These are phyloP conservation scores for Suillus discolor DNA, from an alignment of 768 basidiomycete genomes.

Conservation along the genomic window DNA sequence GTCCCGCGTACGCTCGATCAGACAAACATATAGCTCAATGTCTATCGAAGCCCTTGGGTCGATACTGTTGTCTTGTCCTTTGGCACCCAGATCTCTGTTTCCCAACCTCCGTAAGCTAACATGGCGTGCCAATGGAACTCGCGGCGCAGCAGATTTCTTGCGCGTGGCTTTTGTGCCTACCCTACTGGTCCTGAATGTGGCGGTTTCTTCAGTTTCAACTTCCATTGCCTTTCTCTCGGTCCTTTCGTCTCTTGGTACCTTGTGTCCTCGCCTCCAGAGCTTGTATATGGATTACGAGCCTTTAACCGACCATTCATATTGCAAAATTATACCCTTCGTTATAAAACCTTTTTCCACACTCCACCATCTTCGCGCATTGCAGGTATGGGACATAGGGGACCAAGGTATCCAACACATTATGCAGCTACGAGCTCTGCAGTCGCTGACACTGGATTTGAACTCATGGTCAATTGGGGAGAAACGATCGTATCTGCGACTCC, in stretches of 20 bases:
- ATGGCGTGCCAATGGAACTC: conserved; percentile 26
- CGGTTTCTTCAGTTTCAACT: not conserved
- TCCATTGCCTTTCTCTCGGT: not conserved
- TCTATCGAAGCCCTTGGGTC: not conserved
- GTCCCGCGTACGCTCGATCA: not conserved
- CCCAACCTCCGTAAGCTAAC: conserved; percentile 21
- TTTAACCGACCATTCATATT: too few relatives aligned
- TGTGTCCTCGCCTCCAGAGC: too few relatives aligned
- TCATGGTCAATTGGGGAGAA: too few relatives aligned
- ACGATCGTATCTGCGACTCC: too few relatives aligned
- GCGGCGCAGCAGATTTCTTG: conserved; percentile 22
- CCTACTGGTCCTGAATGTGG: not conserved
- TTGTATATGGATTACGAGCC: too few relatives aligned
- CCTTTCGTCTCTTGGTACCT: not conserved
- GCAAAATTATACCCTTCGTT: too few relatives aligned
- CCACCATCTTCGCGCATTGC: too few relatives aligned
- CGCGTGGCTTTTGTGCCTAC: conserved; percentile 26
- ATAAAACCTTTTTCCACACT: too few relatives aligned
- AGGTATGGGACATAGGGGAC: too few relatives aligned
- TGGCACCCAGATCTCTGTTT: conserved; percentile 19
- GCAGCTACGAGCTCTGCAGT: too few relatives aligned
- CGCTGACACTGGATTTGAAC: too few relatives aligned
- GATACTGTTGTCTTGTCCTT: conserved; percentile 18
- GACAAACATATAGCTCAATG: rapidly evolving
- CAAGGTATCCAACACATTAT: too few relatives aligned